Evolutionary conservation across 78 protist species (phyloP).

Genomic region (Dictyostelium brefeldianum): DNA sequence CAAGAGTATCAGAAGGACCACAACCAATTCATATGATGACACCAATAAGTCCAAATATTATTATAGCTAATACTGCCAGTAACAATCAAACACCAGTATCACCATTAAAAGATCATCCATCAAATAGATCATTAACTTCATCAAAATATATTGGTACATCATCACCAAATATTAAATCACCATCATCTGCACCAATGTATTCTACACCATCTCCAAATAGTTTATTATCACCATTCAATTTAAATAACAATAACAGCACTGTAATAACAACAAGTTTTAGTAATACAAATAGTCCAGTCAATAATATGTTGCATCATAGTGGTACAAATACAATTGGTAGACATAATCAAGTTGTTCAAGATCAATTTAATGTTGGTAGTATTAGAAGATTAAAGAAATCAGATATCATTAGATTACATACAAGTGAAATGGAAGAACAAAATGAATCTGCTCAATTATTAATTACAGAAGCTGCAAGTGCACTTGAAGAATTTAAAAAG

Average conservation of each 20-base stretch:
- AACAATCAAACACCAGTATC: neutral
- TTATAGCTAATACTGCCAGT: neutral
- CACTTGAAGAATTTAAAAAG: conserved; percentile 41
- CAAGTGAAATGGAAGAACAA: conserved; percentile 63
- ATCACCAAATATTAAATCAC: conserved; percentile 22
- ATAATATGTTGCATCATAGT: neutral
- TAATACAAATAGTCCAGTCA: neutral
- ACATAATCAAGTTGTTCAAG: conserved; percentile 6
- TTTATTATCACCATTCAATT: conserved; percentile 26
- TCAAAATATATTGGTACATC: conserved; percentile 31
- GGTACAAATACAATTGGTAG: neutral
- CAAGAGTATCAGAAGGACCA: conserved; percentile 12
- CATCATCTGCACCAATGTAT: conserved; percentile 17
- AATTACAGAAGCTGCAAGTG: conserved; percentile 24
- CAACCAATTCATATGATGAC: conserved; percentile 28
- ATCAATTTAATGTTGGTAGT: conserved; percentile 62
- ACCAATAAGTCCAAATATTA: neutral
- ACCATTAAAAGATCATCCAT: neutral
- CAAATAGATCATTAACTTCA: conserved; percentile 21
- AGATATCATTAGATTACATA: conserved; percentile 53
- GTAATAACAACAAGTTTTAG: neutral
- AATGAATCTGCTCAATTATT: conserved; percentile 40
- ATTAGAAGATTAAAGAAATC: conserved; percentile 64
- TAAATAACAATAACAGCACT: neutral
- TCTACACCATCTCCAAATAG: neutral